Evolutionary conservation across 2,329 filamentous ascomycete species (phyloP).

Genomic region (Teratosphaeria nubilosa): DNA sequence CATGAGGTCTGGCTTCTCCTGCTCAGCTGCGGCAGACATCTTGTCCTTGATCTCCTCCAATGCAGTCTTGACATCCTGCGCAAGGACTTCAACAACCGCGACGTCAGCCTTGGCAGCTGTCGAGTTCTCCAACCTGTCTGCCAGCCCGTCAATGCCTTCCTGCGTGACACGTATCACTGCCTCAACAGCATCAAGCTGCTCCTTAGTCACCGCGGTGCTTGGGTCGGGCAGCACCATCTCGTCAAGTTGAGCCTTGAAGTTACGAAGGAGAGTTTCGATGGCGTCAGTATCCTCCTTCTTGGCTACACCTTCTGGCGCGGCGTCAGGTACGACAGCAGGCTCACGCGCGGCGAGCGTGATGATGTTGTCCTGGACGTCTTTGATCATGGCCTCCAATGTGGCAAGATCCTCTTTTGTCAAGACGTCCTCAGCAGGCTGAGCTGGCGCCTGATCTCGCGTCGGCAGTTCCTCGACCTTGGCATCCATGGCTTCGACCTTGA

Average conservation of each 20-base stretch:
- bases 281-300: conserved; percentile 79
- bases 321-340: conserved; percentile 1
- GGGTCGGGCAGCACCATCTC: conserved; percentile 59
- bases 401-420: conserved; percentile 46
- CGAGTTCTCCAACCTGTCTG: conserved; percentile 55
- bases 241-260: conserved; percentile 80
- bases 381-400: conserved; percentile 35
- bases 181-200: conserved; percentile 54
- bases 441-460: conserved; percentile 26
- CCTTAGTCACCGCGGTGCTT: conserved; percentile 56
- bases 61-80: conserved; percentile 64
- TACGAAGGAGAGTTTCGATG: conserved; percentile 80
- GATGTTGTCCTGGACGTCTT: conserved; percentile 53
- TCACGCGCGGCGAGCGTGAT: conserved; percentile 36
- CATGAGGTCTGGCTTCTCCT: conserved; percentile 46
- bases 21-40: conserved; percentile 30
- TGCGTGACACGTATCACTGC: conserved; percentile 64
- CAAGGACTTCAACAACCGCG: conserved; percentile 62
- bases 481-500: conserved; percentile 74
- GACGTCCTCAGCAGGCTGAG: conserved; percentile 24
- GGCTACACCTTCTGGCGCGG: conserved; percentile 42
- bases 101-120: conserved; percentile 72
- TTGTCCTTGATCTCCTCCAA: conserved; percentile 56
- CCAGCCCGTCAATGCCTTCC: conserved; percentile 58
- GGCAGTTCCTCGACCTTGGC: conserved; percentile 39